phyloP scores from a whole-genome alignment of 1,284 basidiomycete species.

The Ceratobasidium sp. region DNA sequence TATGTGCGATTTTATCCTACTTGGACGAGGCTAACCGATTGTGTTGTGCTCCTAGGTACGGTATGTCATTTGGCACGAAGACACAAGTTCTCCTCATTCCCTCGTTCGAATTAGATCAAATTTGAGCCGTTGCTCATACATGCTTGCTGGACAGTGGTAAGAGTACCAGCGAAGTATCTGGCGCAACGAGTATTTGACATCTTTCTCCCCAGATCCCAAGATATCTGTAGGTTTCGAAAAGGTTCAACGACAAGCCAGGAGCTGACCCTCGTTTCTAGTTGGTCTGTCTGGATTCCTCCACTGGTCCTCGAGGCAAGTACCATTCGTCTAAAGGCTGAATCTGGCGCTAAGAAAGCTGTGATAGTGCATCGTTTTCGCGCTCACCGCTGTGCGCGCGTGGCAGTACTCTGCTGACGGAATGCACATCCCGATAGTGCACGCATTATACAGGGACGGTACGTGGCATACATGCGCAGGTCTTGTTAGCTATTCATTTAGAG shows the following conservation, averaged over 20 bases:
- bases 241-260: neutral
- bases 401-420: slow-evolving; percentile 2
- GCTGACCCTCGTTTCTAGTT: neutral
- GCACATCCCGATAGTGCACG: slow-evolving; percentile 1
- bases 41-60: neutral
- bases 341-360: neutral
- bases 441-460: slow-evolving; percentile 38
- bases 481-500: neutral
- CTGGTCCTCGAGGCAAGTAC: slow-evolving; percentile 31
- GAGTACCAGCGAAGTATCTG: neutral
- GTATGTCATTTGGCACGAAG: neutral
- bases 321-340: neutral
- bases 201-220: neutral
- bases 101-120: neutral
- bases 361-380: slow-evolving; percentile 22
- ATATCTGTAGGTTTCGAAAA: neutral
- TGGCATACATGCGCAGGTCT: neutral
- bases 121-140: slow-evolving; percentile 24
- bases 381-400: slow-evolving; percentile 33
- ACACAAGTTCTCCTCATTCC: neutral
- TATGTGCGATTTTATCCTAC: slow-evolving; percentile 11
- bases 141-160: slow-evolving; percentile 30
- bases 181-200: neutral
- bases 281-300: slow-evolving; percentile 34
- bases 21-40: neutral